A percentile compares a stretch with the other conserved stretches of the same genome.
phyloP scores from a whole-genome alignment of 805 yeast genomes.

The Ogataea corticis region DNA sequence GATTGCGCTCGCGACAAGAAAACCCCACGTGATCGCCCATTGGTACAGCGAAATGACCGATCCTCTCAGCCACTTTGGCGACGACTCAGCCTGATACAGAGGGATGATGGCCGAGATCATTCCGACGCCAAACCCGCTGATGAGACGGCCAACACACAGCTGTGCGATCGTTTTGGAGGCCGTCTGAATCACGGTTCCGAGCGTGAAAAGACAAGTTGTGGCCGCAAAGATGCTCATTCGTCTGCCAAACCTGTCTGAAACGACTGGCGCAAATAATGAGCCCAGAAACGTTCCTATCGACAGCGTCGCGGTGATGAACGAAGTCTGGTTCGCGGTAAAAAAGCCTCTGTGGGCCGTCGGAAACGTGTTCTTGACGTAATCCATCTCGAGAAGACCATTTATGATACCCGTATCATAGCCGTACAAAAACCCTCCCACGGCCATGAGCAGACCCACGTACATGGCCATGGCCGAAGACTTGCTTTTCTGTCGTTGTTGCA shows the following conservation, averaged over 20 bases:
- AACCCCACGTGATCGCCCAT: conserved; percentile 91
- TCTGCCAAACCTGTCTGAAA: conserved; percentile 75
- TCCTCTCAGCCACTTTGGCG: conserved; percentile 79
- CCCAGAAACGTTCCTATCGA: conserved; percentile 82
- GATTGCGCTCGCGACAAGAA: conserved; percentile 72
- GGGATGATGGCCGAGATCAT: conserved; percentile 82
- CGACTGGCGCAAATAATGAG: conserved; percentile 54
- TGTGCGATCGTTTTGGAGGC: conserved; percentile 48
- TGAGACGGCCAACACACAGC: conserved; percentile 70
- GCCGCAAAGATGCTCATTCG: conserved; percentile 62
- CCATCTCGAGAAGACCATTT: conserved; percentile 77
- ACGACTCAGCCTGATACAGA: conserved; percentile 79
- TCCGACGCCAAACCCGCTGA: conserved; percentile 74
- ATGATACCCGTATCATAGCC: conserved; percentile 91
- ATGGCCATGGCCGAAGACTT: conserved; percentile 63
- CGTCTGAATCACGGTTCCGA: conserved; percentile 74
- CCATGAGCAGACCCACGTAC: conserved; percentile 76
- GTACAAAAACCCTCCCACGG: conserved; percentile 87
- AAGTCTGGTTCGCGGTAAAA: conserved; percentile 63
- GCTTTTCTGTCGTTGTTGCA: conserved; percentile 15
- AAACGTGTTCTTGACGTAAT: conserved; percentile 57
- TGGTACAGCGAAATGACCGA: conserved; percentile 79
- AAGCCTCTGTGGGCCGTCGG: conserved; percentile 42
- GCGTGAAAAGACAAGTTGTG: conserved; percentile 60
- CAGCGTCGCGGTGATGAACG: conserved; percentile 74